phyloP scores from a whole-genome alignment of 163 green algal genomes.

The Chloromonas sp. region DNA sequence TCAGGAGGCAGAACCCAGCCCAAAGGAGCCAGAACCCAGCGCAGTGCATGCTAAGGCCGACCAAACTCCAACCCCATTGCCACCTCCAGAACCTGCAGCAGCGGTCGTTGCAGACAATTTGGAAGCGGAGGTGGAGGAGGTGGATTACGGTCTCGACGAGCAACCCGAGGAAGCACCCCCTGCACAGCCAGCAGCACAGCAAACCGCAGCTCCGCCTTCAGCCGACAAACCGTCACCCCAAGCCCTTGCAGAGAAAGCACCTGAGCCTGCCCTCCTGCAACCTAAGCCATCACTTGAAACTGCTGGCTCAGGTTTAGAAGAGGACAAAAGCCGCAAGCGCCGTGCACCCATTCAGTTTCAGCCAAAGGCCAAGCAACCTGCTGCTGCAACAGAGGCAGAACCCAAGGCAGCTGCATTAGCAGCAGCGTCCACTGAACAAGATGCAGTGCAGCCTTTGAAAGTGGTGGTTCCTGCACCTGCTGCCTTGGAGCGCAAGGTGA shows the following conservation, averaged over 20 bases:
- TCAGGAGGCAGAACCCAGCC: no score
- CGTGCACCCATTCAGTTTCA: background rate
- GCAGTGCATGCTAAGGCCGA: no score
- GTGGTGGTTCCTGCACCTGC: background rate
- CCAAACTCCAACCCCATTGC: no score
- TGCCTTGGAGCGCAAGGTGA: background rate
- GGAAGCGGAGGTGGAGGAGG: background rate
- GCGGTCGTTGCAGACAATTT: no score
- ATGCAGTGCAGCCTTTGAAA: background rate
- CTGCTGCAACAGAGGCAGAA: background rate
- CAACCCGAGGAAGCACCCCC: background rate
- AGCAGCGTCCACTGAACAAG: background rate
- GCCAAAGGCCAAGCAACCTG: no score
- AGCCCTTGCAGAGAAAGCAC: no score
- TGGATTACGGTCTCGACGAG: background rate
- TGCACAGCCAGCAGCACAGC: background rate
- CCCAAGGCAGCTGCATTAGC: slow-evolving; percentile 5
- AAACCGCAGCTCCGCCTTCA: slow-evolving; percentile 1
- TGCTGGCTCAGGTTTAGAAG: no score
- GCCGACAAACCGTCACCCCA: background rate
- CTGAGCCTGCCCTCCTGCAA: no score
- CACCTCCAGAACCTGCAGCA: no score
- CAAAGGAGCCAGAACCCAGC: no score
- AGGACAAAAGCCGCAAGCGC: background rate
- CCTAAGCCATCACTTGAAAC: no score